Percentiles rank a stretch among this genome's conserved stretches.
These are phyloP conservation scores for Neonothopanus nambi DNA, from an alignment of 1,284 basidiomycete genomes.

Conservation along the genomic window DNA sequence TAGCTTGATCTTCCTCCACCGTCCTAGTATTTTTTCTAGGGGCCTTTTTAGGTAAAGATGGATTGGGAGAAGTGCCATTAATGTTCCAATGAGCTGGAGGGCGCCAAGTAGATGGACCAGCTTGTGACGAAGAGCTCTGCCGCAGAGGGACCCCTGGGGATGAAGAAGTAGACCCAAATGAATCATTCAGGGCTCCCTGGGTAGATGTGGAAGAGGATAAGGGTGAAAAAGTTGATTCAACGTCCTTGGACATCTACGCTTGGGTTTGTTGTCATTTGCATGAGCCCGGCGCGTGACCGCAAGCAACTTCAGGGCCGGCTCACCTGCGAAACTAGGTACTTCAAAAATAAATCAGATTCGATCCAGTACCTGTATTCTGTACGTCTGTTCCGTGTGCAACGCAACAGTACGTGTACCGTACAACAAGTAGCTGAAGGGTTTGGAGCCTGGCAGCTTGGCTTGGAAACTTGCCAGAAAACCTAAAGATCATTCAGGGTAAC, in stretches of 20 bases:
- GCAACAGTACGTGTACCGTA: too few species aligned
- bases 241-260: slow-evolving; percentile 58
- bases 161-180: slow-evolving; percentile 20
- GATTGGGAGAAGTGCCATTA: slow-evolving; percentile 11
- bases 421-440: too few species aligned
- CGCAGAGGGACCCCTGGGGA: background rate
- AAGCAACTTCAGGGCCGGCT: too few species aligned
- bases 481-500: too few species aligned
- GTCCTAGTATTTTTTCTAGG: slow-evolving; percentile 38
- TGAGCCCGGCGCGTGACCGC: slow-evolving; percentile 34
- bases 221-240: slow-evolving; percentile 35
- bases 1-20: slow-evolving; percentile 47
- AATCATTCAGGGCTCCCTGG: slow-evolving; percentile 14
- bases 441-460: too few species aligned
- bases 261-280: slow-evolving; percentile 56
- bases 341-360: too few species aligned
- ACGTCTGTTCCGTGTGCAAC: too few species aligned
- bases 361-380: too few species aligned
- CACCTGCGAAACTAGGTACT: too few species aligned
- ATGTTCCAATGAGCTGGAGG: slow-evolving; percentile 27
- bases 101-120: slow-evolving; percentile 38
- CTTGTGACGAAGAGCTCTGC: slow-evolving; percentile 24
- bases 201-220: slow-evolving; percentile 18
- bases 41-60: slow-evolving; percentile 24
- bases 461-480: too few species aligned